Conservation (phyloP, 495 filamentous ascomycete genomes). For the Hypoxylon crocopeplum region DNA sequence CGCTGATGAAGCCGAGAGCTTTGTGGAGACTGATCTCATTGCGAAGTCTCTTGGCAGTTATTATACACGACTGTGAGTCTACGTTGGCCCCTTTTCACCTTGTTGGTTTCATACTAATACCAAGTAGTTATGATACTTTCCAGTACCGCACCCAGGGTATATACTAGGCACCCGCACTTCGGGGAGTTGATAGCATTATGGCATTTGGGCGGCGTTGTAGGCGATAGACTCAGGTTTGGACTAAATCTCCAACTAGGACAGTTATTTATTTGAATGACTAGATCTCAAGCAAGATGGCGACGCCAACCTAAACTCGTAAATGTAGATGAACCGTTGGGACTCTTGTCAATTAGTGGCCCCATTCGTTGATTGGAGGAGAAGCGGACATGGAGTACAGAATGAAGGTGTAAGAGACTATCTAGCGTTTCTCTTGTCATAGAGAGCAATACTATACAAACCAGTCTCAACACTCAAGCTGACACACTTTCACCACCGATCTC, state of each 20-base stretch:
- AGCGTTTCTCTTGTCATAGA: too few relatives aligned
- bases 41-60: conserved; percentile 76
- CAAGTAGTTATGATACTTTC: conserved; percentile 73
- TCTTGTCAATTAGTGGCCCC: background rate
- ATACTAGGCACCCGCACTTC: conserved; percentile 56
- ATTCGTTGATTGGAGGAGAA: background rate
- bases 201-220: conserved; percentile 48
- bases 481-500: too few relatives aligned
- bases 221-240: conserved; percentile 39
- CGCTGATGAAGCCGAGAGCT: conserved; percentile 73
- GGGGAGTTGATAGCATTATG: conserved; percentile 36
- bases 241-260: conserved; percentile 32
- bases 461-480: too few relatives aligned
- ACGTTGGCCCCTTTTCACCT: too few relatives aligned
- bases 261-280: conserved; percentile 34
- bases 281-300: conserved; percentile 15
- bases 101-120: conserved; percentile 11
- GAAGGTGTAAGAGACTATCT: too few relatives aligned
- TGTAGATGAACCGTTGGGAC: conserved; percentile 16
- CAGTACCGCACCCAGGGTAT: conserved; percentile 82
- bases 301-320: conserved; percentile 25
- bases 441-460: too few relatives aligned
- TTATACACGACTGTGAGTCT: conserved; percentile 76
- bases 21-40: conserved; percentile 74
- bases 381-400: background rate